Percentiles rank a stretch among this genome's conserved stretches.
Evolutionary conservation across 352 stramenopile genomes (phyloP).

Genomic region (Phytophthora gonapodyides): DNA sequence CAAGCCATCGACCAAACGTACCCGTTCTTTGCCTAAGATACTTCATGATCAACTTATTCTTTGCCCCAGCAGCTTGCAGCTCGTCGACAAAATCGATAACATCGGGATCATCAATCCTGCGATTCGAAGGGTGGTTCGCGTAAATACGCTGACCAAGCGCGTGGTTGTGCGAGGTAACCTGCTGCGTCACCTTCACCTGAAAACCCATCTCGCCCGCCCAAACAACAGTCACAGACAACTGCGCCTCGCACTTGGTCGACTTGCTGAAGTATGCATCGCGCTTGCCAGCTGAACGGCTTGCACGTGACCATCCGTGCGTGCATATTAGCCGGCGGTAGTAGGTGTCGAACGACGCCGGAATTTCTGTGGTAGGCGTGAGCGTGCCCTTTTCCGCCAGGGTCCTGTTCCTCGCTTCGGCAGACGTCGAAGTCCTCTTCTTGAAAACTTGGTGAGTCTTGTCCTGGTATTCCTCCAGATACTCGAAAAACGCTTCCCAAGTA

Average conservation of each 20-base stretch:
- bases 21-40: neutral
- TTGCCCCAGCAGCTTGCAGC: neutral
- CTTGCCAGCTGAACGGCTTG: neutral
- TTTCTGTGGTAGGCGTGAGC: neutral
- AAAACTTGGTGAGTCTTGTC: neutral
- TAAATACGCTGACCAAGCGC: neutral
- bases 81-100: neutral
- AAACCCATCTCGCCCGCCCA: neutral
- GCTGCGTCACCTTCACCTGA: neutral
- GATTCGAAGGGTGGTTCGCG: neutral
- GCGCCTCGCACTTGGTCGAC: neutral
- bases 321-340: neutral
- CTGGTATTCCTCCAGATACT: neutral
- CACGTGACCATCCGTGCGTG: neutral
- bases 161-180: neutral
- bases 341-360: neutral
- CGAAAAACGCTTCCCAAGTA: neutral
- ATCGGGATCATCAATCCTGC: neutral
- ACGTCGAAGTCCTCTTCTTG: slow-evolving; percentile 2
- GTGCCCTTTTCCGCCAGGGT: neutral
- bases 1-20: neutral
- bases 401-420: neutral
- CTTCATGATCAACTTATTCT: neutral
- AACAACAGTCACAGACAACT: neutral
- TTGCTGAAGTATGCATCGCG: neutral